A percentile compares a stretch with the other conserved stretches of the same genome.
These are phyloP conservation scores for Schoenoplectus tabernaemontani DNA, from an alignment of 202 grass and related monocot genomes.

Conservation along the genomic window DNA sequence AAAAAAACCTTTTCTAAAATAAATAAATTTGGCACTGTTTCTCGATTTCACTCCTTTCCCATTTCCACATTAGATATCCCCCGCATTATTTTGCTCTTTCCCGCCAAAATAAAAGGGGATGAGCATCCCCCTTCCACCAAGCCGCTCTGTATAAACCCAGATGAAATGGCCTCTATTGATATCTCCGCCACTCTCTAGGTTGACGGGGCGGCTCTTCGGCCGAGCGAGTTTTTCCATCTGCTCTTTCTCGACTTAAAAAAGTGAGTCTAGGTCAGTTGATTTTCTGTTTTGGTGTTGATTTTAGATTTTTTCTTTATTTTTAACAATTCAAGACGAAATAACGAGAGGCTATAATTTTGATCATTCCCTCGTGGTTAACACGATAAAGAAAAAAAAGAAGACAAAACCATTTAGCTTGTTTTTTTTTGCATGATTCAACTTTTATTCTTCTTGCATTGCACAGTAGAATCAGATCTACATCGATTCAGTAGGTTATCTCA, in stretches of 20 bases:
- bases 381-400: too few relatives aligned
- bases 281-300: not conserved
- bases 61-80: not conserved
- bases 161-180: not conserved
- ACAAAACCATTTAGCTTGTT: not conserved
- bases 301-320: not conserved
- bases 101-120: not conserved
- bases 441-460: not conserved
- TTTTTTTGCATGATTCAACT: not conserved
- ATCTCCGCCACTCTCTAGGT: not conserved
- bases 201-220: not conserved
- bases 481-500: not conserved
- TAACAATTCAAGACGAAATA: not conserved
- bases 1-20: too few relatives aligned
- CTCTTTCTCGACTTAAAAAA: not conserved
- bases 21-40: not conserved
- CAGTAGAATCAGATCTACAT: not conserved
- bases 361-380: not conserved
- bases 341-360: not conserved
- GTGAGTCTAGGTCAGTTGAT: not conserved
- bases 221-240: not conserved
- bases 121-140: not conserved
- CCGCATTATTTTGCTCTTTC: not conserved
- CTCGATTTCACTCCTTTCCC: not conserved
- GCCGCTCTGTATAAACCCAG: not conserved